Percentiles rank a stretch among this genome's conserved stretches.
phyloP scores from a whole-genome alignment of 2,329 filamentous ascomycete species.

The Paecilomyces sp. region DNA sequence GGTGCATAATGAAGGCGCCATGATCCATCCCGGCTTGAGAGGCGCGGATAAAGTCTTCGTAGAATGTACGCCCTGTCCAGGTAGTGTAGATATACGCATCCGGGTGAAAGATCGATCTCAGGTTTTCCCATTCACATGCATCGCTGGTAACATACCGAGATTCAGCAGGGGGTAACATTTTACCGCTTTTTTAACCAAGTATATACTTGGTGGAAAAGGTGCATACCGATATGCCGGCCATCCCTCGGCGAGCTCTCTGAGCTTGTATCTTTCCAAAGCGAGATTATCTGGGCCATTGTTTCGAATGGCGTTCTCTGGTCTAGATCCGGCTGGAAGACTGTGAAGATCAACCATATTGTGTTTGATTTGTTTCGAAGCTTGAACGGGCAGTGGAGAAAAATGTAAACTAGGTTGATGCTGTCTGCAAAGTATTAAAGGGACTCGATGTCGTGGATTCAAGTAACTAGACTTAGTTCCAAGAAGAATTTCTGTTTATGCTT shows the following conservation, averaged over 20 bases:
- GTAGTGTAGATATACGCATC: constrained; percentile 45
- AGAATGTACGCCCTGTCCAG: constrained; percentile 40
- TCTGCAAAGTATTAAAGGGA: too few relatives aligned
- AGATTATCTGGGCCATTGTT: constrained; percentile 43
- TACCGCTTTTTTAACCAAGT: background rate
- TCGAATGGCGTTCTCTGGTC: constrained; percentile 34
- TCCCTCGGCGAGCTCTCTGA: constrained; percentile 44
- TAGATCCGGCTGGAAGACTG: constrained; percentile 26
- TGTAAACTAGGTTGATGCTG: too few relatives aligned
- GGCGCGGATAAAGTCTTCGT: constrained; percentile 40
- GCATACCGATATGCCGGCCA: constrained; percentile 42
- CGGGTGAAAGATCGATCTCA: constrained; percentile 44
- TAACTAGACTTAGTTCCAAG: background rate
- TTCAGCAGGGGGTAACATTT: background rate
- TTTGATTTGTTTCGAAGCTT: background rate
- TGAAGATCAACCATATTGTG: constrained; percentile 27
- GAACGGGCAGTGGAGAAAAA: background rate
- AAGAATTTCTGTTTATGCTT: background rate
- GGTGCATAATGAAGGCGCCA: constrained; percentile 53
- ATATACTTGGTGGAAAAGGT: background rate
- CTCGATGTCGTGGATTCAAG: too few relatives aligned
- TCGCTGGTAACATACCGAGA: constrained; percentile 25
- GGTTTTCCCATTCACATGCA: constrained; percentile 48
- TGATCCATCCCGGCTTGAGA: constrained; percentile 45
- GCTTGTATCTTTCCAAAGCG: constrained; percentile 39